These are phyloP conservation scores for Russula dissimulans DNA, from an alignment of 768 basidiomycete species.

Conservation along the genomic window DNA sequence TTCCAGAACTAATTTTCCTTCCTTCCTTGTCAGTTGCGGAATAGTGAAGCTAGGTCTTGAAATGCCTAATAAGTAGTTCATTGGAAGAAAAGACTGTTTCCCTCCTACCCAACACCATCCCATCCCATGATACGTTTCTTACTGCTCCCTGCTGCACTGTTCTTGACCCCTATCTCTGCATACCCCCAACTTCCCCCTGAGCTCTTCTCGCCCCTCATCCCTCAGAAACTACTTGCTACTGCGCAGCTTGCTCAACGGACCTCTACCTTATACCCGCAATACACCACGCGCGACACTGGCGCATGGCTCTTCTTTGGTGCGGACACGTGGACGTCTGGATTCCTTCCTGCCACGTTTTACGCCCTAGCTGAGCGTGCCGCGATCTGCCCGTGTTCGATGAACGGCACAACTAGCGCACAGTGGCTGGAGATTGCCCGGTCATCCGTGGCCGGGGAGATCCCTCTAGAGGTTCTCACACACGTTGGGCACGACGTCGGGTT, in stretches of 20 bases:
- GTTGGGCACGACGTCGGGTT: conserved; percentile 67
- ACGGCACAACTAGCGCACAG: conserved; percentile 35
- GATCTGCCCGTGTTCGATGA: conserved; percentile 35
- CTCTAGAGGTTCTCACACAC: conserved; percentile 37
- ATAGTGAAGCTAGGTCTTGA: too few relatives aligned
- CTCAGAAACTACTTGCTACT: conserved; percentile 50
- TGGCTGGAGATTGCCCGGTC: conserved; percentile 48
- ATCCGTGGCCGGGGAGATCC: conserved; percentile 43
- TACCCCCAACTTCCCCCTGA: conserved; percentile 31
- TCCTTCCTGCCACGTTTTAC: conserved; percentile 55
- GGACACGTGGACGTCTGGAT: conserved; percentile 60
- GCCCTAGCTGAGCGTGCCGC: conserved; percentile 44
- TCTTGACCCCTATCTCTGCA: not conserved
- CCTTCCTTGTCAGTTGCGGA: too few relatives aligned
- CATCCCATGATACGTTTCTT: not conserved
- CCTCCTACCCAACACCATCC: not conserved
- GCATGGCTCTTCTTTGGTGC: conserved; percentile 45
- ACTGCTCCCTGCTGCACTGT: not conserved
- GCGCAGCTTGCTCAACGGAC: conserved; percentile 33
- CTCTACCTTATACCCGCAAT: conserved; percentile 50
- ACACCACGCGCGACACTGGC: conserved; percentile 41
- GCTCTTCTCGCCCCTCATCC: conserved; percentile 51
- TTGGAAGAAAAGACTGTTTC: too few relatives aligned
- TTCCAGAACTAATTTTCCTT: too few relatives aligned
- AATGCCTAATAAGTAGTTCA: not conserved